Base-by-base conservation (phyloP, 2,329 filamentous ascomycete species). In the Stachybotrys echinatus region DNA sequence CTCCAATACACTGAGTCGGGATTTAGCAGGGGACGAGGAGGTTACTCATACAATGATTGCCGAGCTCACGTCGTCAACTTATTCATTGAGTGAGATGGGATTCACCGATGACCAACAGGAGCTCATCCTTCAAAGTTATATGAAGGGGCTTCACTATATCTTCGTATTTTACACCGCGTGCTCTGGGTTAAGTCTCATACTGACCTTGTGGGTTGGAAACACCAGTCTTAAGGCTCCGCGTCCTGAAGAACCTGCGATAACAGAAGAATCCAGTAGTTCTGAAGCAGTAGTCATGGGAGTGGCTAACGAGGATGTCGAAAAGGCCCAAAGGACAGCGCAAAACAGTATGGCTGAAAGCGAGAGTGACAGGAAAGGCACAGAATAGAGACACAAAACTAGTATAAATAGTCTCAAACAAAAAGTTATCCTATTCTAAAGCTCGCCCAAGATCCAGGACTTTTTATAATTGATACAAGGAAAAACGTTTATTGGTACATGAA, bases 71-170 rank as follows among this genome's bases (percentile, higher is more conserved):
- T 62, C 58, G 1, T 62, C 60, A 3, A 57, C 55, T 1, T 61
- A 60, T 42, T 50, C 45, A 3, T 39, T 62, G 4, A 54, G 56
- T 10, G 20, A 53, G n/a, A 50, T 61, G 6, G 55, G 51, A 2
- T 45, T 62, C 34, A 39, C 49, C 1, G 31, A 46, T 3, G 52
- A 55, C 3, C 48, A 60, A 40, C 50, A 55, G 46, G 44, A 54
- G 1, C 47, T 34, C 10, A 57, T 65, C 1, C 44, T 64, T 31
- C 37, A 55, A 5, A 62, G 56, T 2, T 67, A 65, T 47, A 65
- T 65, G 62, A 40, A 47, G 10, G 62, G 62, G 1, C 37, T 64
- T 47, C 61, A 62, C 43, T 60, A 61, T 49, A 60, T 61, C 19
- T 61, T 60, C 45, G 52, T 60, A 12, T 61, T 57, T 47, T 63